These are phyloP conservation scores for Colletotrichum melonis DNA, from an alignment of 2,329 filamentous ascomycete genomes.

Conservation along the genomic window DNA sequence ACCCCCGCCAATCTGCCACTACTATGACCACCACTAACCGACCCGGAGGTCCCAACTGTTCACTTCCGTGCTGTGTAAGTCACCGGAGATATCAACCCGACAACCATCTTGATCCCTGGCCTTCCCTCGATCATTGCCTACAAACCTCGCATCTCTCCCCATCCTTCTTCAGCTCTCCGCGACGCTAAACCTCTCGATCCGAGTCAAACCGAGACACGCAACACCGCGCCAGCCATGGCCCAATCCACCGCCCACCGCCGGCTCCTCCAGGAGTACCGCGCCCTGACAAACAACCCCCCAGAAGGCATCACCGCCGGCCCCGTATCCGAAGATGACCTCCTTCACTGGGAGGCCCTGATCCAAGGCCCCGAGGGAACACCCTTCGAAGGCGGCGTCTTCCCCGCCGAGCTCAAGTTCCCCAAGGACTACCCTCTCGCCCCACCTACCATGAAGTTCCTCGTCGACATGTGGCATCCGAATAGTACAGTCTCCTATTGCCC, in stretches of 20 bases:
- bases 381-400: conserved; percentile 95
- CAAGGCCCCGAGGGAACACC: conserved; percentile 95
- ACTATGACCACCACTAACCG: conserved; percentile 1
- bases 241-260: conserved; percentile 77
- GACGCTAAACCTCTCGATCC: not conserved
- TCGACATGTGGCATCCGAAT: conserved; percentile 96
- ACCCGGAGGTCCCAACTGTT: conserved; percentile 10
- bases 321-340: conserved; percentile 92
- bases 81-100: conserved; percentile 16
- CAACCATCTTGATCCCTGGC: not conserved
- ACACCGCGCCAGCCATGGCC: conserved; percentile 55
- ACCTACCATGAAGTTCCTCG: conserved; percentile 94
- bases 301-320: conserved; percentile 97
- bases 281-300: conserved; percentile 93
- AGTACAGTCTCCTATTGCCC: conserved; percentile 60
- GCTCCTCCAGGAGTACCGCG: conserved; percentile 95
- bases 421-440: conserved; percentile 97
- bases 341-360: conserved; percentile 96
- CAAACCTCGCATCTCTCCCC: not conserved
- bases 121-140: not conserved
- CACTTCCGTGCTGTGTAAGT: conserved; percentile 15
- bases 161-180: not conserved
- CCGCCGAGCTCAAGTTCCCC: conserved; percentile 93
- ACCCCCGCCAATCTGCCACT: conserved; percentile 22
- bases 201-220: too few relatives aligned